These are phyloP conservation scores for Anthracocystis walkeri DNA, from an alignment of 1,284 basidiomycete species.

Conservation along the genomic window DNA sequence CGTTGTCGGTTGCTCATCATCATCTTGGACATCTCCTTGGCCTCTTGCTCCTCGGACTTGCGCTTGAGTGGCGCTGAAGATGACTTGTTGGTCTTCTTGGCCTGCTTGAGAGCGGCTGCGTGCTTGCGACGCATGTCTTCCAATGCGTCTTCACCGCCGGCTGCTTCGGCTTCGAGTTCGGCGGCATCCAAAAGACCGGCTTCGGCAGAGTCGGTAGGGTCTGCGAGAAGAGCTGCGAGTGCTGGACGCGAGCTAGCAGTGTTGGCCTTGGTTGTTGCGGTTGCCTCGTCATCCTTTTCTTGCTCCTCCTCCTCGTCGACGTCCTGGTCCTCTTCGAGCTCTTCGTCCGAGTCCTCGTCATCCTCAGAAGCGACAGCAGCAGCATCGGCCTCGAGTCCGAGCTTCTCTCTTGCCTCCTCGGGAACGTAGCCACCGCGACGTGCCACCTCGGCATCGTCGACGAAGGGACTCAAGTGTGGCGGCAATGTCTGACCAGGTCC, in stretches of 20 bases:
- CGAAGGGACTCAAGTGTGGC: constrained; percentile 96
- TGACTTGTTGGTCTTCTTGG: constrained; percentile 53
- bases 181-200: constrained; percentile 81
- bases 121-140: constrained; percentile 75
- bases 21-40: constrained; percentile 84
- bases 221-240: constrained; percentile 73
- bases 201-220: constrained; percentile 76
- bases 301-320: constrained; percentile 71
- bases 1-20: constrained; percentile 97
- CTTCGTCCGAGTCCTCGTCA: constrained; percentile 57
- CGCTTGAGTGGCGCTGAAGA: constrained; percentile 64
- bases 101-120: constrained; percentile 56
- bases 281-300: constrained; percentile 24
- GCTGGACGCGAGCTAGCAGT: constrained; percentile 41
- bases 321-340: constrained; percentile 68
- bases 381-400: constrained; percentile 73
- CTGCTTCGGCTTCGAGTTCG: constrained; percentile 91
- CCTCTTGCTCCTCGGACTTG: constrained; percentile 78
- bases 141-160: constrained; percentile 84
- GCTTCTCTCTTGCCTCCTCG: constrained; percentile 70
- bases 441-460: constrained; percentile 76
- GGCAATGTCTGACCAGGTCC: constrained; percentile 87
- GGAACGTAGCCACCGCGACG: constrained; percentile 71
- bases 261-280: constrained; percentile 15
- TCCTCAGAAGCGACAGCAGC: constrained; percentile 73